Percentiles rank a stretch among this genome's conserved stretches.
Conservation (phyloP, 225 moss, liverwort and hornwort species). For the Sphagnum tenellum region DNA sequence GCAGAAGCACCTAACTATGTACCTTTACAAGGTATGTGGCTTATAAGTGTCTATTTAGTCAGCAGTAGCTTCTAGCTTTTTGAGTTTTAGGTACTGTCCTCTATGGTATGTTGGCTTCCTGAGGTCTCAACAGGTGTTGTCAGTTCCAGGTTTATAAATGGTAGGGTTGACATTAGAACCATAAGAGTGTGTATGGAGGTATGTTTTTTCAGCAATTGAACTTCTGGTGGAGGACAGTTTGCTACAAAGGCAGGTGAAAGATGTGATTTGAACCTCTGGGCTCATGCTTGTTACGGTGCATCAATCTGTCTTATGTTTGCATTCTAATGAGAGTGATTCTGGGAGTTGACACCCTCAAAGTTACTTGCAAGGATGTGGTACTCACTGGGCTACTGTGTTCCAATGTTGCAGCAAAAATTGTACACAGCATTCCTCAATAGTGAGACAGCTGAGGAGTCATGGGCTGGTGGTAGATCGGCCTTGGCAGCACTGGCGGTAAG, state of each 20-base stretch:
- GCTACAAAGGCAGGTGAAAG: no score
- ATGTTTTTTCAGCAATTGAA: no score
- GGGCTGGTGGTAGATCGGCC: constrained; percentile 30
- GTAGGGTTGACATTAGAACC: neutral
- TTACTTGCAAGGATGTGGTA: neutral
- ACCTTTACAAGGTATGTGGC: no score
- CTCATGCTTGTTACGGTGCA: no score
- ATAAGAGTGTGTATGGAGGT: neutral
- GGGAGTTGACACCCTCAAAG: neutral
- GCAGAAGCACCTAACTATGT: neutral
- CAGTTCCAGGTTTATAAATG: neutral
- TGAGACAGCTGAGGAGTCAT: constrained; percentile 47
- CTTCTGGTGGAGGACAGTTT: no score
- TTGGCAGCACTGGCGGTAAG: constrained; percentile 48
- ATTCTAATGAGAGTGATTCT: no score
- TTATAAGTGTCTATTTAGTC: no score
- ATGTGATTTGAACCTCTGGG: no score
- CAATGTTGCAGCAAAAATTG: constrained; percentile 52
- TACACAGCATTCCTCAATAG: constrained; percentile 92
- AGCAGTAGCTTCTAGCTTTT: no score
- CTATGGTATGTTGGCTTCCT: no score
- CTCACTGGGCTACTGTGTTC: neutral
- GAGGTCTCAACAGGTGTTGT: neutral
- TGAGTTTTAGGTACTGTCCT: no score
- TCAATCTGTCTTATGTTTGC: no score